Conservation (phyloP, 768 basidiomycete genomes). For the Hemileccinum impolitum region DNA sequence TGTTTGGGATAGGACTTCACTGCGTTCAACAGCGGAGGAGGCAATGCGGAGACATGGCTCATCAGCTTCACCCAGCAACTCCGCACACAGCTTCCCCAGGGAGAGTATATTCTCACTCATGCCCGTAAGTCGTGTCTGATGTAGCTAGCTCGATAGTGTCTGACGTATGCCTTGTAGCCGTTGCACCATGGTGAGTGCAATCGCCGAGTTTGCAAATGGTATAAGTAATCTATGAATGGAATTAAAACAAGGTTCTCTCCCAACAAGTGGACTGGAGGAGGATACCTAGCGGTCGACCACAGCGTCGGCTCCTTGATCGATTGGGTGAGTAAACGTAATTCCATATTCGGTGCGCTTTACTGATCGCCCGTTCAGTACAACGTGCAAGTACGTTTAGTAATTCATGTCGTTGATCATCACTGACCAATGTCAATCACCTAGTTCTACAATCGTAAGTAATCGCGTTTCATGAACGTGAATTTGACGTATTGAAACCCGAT, state of each 20-base stretch:
- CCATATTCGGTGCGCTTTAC: background rate
- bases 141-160: background rate
- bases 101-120: conserved; percentile 34
- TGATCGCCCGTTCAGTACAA: conserved; percentile 27
- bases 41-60: conserved; percentile 38
- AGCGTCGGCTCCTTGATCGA: conserved; percentile 44
- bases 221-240: background rate
- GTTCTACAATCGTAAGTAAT: conserved; percentile 30
- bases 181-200: conserved; percentile 21
- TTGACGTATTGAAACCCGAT: background rate
- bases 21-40: conserved; percentile 34
- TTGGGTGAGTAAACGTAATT: conserved; percentile 31
- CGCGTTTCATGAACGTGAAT: background rate
- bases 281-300: conserved; percentile 37
- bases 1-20: conserved; percentile 27
- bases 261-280: conserved; percentile 23
- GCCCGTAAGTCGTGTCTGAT: conserved; percentile 28
- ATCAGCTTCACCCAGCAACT: conserved; percentile 32
- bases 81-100: conserved; percentile 31
- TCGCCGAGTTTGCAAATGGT: background rate
- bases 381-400: conserved; percentile 33
- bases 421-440: conserved; percentile 7
- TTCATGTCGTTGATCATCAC: background rate
- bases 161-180: conserved; percentile 10
- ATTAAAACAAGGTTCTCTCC: conserved; percentile 19